Base-by-base conservation (phyloP, 225 moss, liverwort and hornwort genomes). In the Marchantia paleacea region DNA sequence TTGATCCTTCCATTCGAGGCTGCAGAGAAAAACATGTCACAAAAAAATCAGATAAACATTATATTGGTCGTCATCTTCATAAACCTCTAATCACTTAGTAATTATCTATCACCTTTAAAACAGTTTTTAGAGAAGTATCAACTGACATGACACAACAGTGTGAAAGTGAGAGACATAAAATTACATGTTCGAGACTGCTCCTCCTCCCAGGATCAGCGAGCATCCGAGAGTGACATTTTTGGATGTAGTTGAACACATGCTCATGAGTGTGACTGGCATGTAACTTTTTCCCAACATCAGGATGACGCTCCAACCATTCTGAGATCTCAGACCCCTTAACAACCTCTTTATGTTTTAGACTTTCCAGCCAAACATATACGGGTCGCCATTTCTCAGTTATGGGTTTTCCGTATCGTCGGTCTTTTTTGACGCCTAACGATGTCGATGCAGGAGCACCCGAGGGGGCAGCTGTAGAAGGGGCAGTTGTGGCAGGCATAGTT, bases 371-470 rank as follows among this genome's bases (percentile, higher is more conserved):
- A 57, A 83, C 81, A 89, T 94, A 97, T 24, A 92, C 92, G 75
- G 97, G 97, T 80, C 84, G 92, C 97, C 97, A 97, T 80, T 97
- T 97, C 83, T 92, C 87, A 62, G 94, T 92, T 15, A 94, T 89
- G 15, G 97, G 97, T 75, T 97, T 97, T 19, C 96, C 96, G 68
- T 84, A 78, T n/a, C 86, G 77, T 29, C 75, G 67, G 51, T 78
- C 78, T 61, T 81, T 86, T 25, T 63, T 81, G 14, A 53, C 66
- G 12, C 25, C 68, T 22, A 60, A 12, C 9, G 76, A 74, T 24
- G 28, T 24, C 52, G 74, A 29, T n/a, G 24, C 61, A 77, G 77
- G 77, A 39, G 77, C 66, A 16, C 10, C 66, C 24, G 66, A 10
- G 11, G 66, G 1, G 11, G 7, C 66, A 18, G n/a, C 66, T n/a